Evolutionary conservation across 2,329 filamentous ascomycete species (phyloP), one percentile per base, ranked within the genome.

Genomic region (Hypoxylon sp.): DNA sequence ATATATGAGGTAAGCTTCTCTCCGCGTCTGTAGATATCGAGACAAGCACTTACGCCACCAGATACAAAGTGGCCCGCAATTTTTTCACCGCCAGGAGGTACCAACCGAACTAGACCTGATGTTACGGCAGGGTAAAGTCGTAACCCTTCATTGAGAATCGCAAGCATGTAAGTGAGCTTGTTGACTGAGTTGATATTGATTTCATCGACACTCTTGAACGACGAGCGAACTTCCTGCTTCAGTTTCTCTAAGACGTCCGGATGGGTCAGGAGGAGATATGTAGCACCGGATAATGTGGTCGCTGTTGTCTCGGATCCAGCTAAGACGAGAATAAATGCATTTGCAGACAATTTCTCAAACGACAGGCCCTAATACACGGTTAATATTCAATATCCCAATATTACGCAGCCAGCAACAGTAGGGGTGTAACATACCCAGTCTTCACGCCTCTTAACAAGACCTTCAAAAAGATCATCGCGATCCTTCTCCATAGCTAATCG

Each of bases 111-210:
- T 4, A 78, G 59, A 3, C 71, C 69, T 0, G 73, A 69, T 1
- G 72, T 70, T 0, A 78, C 74, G 6, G 76, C 76, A 17, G 83
- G 82, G 62, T 83, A 84, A 37, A 84, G 72, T 3, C 83, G 78
- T 14, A 85, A 69, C 9, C 77, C 72, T 71, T 85, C 83, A 24
- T 84, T 78, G n/a, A 84, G 75, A 39, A 77, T 74, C 3, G 82
- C 83, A 11, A 79, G 73, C 72, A 84, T 78, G 59, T 84, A 85
- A n/a, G 73, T 59, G 0, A 84, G 72, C 19, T 74, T 74, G 44
- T 72, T 71, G 6, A 80, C 77, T 2, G 75, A 77, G 17, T 72
- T 75, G 46, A 81, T 74, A 17, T 73, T 78, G 65, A 85, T 84
- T 11, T 84, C 78, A 1, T 79, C 75, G 14, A 78, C 75, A 0